phyloP scores from a whole-genome alignment of 768 basidiomycete genomes.

The Sutorius australiensis region DNA sequence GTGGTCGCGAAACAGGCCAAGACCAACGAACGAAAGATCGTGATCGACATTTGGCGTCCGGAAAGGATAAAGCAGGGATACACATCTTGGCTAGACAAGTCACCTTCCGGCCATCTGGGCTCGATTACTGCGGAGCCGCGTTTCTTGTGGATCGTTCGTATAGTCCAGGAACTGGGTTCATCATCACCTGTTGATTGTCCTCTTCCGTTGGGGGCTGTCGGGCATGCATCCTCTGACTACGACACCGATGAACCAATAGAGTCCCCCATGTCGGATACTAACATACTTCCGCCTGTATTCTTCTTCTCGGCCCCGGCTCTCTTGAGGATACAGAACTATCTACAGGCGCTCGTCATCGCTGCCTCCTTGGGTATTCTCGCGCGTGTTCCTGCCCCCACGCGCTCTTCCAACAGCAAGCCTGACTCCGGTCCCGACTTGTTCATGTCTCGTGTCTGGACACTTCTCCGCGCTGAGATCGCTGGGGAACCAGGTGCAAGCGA shows the following conservation, averaged over 20 bases:
- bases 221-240: not conserved
- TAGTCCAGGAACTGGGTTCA: conserved; percentile 44
- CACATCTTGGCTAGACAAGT: conserved; percentile 22
- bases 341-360: conserved; percentile 67
- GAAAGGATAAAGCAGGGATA: conserved; percentile 23
- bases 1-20: conserved; percentile 53
- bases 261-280: conserved; percentile 17
- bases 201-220: conserved; percentile 26
- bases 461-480: conserved; percentile 56
- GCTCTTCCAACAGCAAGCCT: conserved; percentile 5
- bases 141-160: conserved; percentile 44
- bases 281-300: conserved; percentile 61
- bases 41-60: conserved; percentile 48
- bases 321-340: conserved; percentile 59
- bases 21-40: conserved; percentile 49
- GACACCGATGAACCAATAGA: not conserved
- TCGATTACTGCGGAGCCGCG: conserved; percentile 13
- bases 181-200: conserved; percentile 38
- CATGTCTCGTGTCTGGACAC: conserved; percentile 59
- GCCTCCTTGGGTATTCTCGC: conserved; percentile 58
- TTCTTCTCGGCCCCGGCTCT: conserved; percentile 56
- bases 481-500: conserved; percentile 29
- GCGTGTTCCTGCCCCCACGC: conserved; percentile 33
- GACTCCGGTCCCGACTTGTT: conserved; percentile 36
- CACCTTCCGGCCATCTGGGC: conserved; percentile 3